These are phyloP conservation scores for Tylopilus intermedius DNA, from an alignment of 768 basidiomycete species.

Conservation along the genomic window DNA sequence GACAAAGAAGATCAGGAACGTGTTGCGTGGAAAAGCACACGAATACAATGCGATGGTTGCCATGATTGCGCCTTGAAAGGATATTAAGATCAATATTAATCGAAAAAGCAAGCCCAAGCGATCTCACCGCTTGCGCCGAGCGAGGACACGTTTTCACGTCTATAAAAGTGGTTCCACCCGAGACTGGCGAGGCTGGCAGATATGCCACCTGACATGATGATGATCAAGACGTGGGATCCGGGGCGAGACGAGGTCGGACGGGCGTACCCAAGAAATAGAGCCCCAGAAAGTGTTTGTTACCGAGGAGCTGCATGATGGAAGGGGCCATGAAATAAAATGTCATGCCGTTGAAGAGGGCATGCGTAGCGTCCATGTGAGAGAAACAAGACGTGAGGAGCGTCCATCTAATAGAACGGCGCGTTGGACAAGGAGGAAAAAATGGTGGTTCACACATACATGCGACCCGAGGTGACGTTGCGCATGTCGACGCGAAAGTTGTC, in stretches of 20 bases:
- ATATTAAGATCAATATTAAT: not conserved
- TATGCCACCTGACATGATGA: conserved; percentile 61
- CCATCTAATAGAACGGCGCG: conserved; percentile 47
- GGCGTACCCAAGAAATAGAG: conserved; percentile 69
- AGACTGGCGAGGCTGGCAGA: conserved; percentile 46
- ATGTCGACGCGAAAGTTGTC: conserved; percentile 61
- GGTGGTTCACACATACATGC: conserved; percentile 46
- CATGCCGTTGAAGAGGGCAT: conserved; percentile 74
- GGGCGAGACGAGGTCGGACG: not conserved
- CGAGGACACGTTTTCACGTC: conserved; percentile 30
- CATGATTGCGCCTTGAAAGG: conserved; percentile 58
- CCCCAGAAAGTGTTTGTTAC: conserved; percentile 58
- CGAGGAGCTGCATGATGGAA: conserved; percentile 56
- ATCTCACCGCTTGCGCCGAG: conserved; percentile 73
- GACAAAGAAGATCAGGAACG: conserved; percentile 69
- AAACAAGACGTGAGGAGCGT: conserved; percentile 67
- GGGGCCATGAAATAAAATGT: conserved; percentile 75
- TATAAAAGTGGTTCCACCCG: conserved; percentile 41
- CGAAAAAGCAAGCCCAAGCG: not conserved
- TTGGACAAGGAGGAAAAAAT: not conserved
- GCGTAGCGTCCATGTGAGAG: conserved; percentile 57
- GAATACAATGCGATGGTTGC: conserved; percentile 69
- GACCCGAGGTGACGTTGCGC: conserved; percentile 57
- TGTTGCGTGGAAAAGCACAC: conserved; percentile 59
- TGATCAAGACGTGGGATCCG: not conserved